Base-by-base conservation (phyloP, 768 basidiomycete species). In the Naematelia aurantialba region DNA sequence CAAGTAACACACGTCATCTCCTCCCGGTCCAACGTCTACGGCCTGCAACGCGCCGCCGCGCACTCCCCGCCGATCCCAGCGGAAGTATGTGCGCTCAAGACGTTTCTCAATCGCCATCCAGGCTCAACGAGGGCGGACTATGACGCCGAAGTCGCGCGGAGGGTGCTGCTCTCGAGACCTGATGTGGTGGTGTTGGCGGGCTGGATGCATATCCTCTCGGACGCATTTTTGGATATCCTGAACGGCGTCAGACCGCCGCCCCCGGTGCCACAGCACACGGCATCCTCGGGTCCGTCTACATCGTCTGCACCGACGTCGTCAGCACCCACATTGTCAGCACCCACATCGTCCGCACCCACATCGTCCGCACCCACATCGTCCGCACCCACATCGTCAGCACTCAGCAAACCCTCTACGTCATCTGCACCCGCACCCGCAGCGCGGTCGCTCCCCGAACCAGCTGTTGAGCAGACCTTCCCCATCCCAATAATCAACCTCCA, bases 191-290 rank as follows among this genome's bases (percentile, higher is more conserved):
- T 98, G 5, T 82, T 98, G n/a, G 96, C 94, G 0, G 96, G 96
- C 0, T 99, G 91, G 90, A 97, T 99, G 94, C 93, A 98, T 70
- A 89, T 98, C 68, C 82, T 97, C 59, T 85, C 87, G 58, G 86
- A 89, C 53, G 80, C 79, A 0, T 97, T 97, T 76, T 77, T 98
- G 59, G 83, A 89, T 19, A 80, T 85, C 29, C 74, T 89, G 52
- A 80, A 81, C 49, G 83, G 83, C 11, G 55, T 46, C 13, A 48
- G 13, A 1, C 21, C 44, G 19, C 54, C 65, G 19, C 67, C 69
- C n/a, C 13, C 26, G 11, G 52, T 30, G 27, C 52, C 52, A 27
- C n/a, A n/a, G n/a, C n/a, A n/a, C n/a, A n/a, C n/a, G n/a, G n/a
- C n/a, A n/a, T n/a, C 34, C 8, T 34, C 45, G 21, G 5, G 13